Base-by-base conservation (phyloP, 1,139 yeast genomes). In the Yamadazyma pseudoaaseri region DNA sequence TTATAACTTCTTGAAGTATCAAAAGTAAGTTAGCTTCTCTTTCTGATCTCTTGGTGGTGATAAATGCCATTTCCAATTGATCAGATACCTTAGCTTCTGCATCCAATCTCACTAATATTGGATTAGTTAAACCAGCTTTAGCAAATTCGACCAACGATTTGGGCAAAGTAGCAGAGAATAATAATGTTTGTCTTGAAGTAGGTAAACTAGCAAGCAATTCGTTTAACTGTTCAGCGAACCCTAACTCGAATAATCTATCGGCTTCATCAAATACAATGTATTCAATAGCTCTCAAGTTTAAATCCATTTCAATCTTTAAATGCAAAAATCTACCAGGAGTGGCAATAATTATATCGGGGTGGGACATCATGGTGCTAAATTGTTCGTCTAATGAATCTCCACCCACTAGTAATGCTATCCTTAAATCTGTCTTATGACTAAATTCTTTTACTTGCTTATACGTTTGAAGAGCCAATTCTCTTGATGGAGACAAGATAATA, bases 271-370 rank as follows among this genome's bases (percentile, higher is more conserved):
- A 94, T 1, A 90, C 96, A 34, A 90, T 84, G 51, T 86, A 90
- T 55, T 92, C 96, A 15, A 92, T 78, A 3, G 89, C 74, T 45
- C 76, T 76, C 57, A 94, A 71, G 52, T 87, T 95, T 38, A 92
- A 70, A 43, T 78, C 78, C 98, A 94, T 94, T 63, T 94, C 98
- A 24, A 90, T 92, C 57, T 90, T 87, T 54, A 94, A 74, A 73
- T 94, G 98, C 60, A 92, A 63, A 52, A 94, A 92, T 60, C 99
- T 76, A 60, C 99, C 99, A 0, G 99, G 99, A 0, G 98, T 94
- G 20, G 98, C 98, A 44, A 94, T 84, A 27, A 94, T 75, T 23
- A 92, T 82, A 65, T 94, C 99, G 0, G 98, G 98, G 53, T 89
- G 89, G 35, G 81, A 64, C 86, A 89, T 82, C 95, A 94, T 87